These are phyloP conservation scores for Cryphonectria radicalis DNA, from an alignment of 2,329 filamentous ascomycete species.

Conservation along the genomic window DNA sequence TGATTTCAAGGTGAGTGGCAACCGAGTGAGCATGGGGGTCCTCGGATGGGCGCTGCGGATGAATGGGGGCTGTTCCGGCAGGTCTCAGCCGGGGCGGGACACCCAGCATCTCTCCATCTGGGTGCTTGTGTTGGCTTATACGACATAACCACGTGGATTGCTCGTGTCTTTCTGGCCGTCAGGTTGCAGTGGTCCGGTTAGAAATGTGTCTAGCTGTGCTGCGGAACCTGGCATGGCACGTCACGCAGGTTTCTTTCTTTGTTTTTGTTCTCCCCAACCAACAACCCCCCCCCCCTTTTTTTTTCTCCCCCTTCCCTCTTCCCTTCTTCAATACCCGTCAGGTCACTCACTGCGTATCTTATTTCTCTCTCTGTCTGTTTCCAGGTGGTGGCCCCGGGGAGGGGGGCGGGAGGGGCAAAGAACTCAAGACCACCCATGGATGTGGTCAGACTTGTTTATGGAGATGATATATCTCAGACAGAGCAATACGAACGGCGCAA, in stretches of 20 bases:
- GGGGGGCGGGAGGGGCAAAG: not conserved
- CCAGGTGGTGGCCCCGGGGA: not conserved
- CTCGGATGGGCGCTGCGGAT: not conserved
- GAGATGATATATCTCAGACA: not conserved
- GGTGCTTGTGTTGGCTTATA: constrained; percentile 2
- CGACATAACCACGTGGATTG: constrained; percentile 25
- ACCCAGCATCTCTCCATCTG: constrained; percentile 1
- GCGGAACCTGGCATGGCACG: not conserved
- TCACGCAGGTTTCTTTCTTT: not conserved
- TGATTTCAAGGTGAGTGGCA: not conserved
- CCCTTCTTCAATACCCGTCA: not conserved
- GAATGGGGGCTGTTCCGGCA: not conserved
- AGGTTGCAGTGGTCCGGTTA: not conserved
- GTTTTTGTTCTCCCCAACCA: not conserved
- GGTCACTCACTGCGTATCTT: not conserved
- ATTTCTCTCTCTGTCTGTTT: not conserved
- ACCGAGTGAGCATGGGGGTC: not conserved
- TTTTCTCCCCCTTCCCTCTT: not conserved
- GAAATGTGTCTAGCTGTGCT: not conserved
- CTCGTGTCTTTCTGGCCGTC: constrained; percentile 13
- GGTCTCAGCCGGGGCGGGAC: not conserved
- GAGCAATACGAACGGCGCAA: not conserved
- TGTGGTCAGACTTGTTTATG: not conserved
- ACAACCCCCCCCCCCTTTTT: too few species aligned
- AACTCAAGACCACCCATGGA: not conserved